Evolutionary conservation across 768 basidiomycete species (phyloP), one percentile per base, ranked within the genome.

Genomic region (Suillus subluteus): DNA sequence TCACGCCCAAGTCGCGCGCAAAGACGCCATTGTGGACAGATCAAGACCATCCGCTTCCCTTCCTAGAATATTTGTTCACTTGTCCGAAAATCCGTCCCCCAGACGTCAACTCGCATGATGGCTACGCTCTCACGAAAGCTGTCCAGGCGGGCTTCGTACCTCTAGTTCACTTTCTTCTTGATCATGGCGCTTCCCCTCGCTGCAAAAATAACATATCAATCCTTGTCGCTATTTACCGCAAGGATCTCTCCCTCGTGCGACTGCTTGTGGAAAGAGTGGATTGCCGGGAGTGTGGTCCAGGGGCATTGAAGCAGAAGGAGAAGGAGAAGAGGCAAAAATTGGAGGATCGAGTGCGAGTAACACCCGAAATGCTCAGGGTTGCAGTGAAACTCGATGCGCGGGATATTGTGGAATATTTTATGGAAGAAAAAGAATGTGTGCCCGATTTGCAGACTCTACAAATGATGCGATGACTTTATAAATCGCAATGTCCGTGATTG

Each of bases 121-220:
- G 96, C 1, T 98, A 96, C 73, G 89, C 91, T 0, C 86, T 98
- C 48, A 88, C 88, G 18, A 88, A 86, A 69, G 94, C 96, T 2
- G 92, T 95, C 1, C 82, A 89, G 44, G 87, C 85, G 0, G 80
- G 81, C 26, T 89, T 90, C 68, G 64, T 82, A 1, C 87, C 89
- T 4, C 85, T 98, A 9, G 81, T 95, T 1, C 79, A 76, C 30
- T 89, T 93, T 70, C 82, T 98, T 18, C 86, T 98, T 59, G 79
- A 81, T 3, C 80, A 88, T 23, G 91, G 88, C 4, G 95, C 94
- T 0, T 90, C 89, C 13, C 95, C 96, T 0, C 72, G 73, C 6
- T 77, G 78, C 67, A 91, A 90, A 71, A 75, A 83, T 15, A 83
- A 80, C 26, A 79, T 95, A n/a, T 84, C 95, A 0, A 82, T 98